Percentiles rank a stretch among this genome's conserved stretches.
phyloP scores from a whole-genome alignment of 257 asterid genomes.

The Penstemon barbatus region DNA sequence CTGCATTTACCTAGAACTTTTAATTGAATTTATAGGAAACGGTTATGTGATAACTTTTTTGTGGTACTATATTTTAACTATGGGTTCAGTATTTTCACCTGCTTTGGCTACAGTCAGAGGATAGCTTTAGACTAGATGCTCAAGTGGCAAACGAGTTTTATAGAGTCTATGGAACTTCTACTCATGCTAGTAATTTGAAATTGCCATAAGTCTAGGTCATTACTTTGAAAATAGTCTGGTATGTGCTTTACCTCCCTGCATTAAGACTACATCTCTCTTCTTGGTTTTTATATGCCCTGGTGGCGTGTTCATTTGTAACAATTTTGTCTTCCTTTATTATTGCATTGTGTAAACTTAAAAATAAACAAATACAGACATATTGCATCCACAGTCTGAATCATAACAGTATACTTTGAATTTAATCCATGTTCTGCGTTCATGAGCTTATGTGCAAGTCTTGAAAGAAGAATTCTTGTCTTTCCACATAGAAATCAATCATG shows the following conservation, averaged over 20 bases:
- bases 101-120: neutral
- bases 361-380: neutral
- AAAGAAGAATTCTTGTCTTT: neutral
- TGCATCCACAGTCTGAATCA: constrained; percentile 15
- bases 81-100: constrained; percentile 8
- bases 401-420: neutral
- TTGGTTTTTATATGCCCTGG: too few relatives aligned
- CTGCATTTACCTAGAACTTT: constrained; percentile 9
- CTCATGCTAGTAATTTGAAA: constrained; percentile 1
- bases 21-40: constrained; percentile 10
- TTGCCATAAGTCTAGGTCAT: neutral
- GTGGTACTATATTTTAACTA: neutral
- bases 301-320: constrained; percentile 1
- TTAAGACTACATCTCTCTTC: neutral
- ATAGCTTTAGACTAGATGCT: neutral
- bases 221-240: neutral
- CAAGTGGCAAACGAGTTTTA: neutral
- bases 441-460: constrained; percentile 9
- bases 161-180: neutral
- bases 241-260: neutral
- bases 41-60: neutral
- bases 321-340: neutral
- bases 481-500: neutral
- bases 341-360: constrained; percentile 17
- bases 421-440: constrained; percentile 1